phyloP scores from a whole-genome alignment of 2,329 filamentous ascomycete genomes.

The Xylariomycetidae sp. region DNA sequence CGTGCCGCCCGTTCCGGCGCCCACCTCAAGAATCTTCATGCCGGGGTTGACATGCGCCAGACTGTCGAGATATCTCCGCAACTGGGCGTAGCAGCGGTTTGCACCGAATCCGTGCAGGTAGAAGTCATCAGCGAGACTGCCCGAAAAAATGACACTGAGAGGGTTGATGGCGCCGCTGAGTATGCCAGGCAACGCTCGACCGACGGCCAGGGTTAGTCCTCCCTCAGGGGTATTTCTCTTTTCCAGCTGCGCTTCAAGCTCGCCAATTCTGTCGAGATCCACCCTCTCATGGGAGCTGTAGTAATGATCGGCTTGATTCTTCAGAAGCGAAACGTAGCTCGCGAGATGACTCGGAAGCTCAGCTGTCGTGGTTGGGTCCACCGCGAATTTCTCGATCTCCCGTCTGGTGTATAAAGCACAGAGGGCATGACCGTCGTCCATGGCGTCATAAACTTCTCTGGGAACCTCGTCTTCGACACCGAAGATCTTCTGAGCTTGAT shows the following conservation, averaged over 20 bases:
- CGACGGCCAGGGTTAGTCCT: slow-evolving; percentile 13
- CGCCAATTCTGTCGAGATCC: slow-evolving; percentile 6
- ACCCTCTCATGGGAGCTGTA: slow-evolving; percentile 11
- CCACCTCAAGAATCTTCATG: slow-evolving; percentile 17
- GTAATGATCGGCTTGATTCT: slow-evolving; percentile 2
- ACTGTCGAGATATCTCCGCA: slow-evolving; percentile 12
- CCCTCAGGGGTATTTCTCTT: slow-evolving; percentile 12
- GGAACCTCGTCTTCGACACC: neutral
- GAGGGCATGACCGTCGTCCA: slow-evolving; percentile 10
- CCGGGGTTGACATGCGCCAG: slow-evolving; percentile 5
- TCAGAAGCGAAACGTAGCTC: neutral
- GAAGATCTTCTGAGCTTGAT: slow-evolving; percentile 2
- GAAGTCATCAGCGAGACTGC: slow-evolving; percentile 13
- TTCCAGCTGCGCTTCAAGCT: slow-evolving; percentile 9
- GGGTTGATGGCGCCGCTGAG: slow-evolving; percentile 16
- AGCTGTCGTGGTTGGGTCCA: neutral
- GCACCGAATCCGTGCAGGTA: slow-evolving; percentile 13
- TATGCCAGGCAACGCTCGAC: slow-evolving; percentile 13
- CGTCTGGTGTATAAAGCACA: slow-evolving; percentile 6
- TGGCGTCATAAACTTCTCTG: slow-evolving; percentile 7
- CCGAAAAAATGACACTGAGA: slow-evolving; percentile 13
- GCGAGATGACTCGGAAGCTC: neutral
- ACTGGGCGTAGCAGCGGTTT: slow-evolving; percentile 11
- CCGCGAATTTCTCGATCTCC: slow-evolving; percentile 4
- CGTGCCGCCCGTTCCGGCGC: slow-evolving; percentile 15